Percentiles rank a stretch among this genome's conserved stretches.
Conservation (phyloP, 257 asterid species). For the Solanum boliviense region DNA sequence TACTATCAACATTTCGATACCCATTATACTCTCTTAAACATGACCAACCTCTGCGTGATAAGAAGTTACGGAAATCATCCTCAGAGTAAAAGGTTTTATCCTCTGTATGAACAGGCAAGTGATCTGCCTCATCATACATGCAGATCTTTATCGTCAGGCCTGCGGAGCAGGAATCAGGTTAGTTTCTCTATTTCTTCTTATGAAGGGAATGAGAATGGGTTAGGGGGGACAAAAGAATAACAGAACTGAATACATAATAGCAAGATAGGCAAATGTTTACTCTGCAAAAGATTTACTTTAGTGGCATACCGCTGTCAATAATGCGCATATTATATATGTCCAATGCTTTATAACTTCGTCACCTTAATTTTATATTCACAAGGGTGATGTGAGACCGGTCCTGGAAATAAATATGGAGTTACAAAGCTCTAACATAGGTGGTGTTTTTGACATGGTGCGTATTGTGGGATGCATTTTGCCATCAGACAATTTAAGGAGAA, state of each 20-base stretch:
- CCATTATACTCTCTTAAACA: conserved; percentile 62
- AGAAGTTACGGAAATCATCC: conserved; percentile 55
- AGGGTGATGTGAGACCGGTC: background rate
- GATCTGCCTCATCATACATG: conserved; percentile 45
- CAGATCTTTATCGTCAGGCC: conserved; percentile 61
- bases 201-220: background rate
- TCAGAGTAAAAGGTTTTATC: conserved; percentile 61
- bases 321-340: background rate
- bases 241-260: background rate
- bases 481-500: background rate
- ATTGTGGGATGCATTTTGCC: background rate
- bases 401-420: background rate
- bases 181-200: background rate
- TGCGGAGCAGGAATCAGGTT: conserved; percentile 8
- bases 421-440: background rate
- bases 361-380: background rate
- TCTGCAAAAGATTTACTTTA: background rate
- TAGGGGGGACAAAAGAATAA: background rate
- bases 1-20: conserved; percentile 36
- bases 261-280: background rate
- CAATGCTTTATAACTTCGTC: background rate
- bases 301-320: background rate
- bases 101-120: conserved; percentile 49
- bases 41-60: conserved; percentile 61
- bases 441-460: background rate